Conservation (phyloP, 106 monocot species). For the Platanthera zijinensis region DNA sequence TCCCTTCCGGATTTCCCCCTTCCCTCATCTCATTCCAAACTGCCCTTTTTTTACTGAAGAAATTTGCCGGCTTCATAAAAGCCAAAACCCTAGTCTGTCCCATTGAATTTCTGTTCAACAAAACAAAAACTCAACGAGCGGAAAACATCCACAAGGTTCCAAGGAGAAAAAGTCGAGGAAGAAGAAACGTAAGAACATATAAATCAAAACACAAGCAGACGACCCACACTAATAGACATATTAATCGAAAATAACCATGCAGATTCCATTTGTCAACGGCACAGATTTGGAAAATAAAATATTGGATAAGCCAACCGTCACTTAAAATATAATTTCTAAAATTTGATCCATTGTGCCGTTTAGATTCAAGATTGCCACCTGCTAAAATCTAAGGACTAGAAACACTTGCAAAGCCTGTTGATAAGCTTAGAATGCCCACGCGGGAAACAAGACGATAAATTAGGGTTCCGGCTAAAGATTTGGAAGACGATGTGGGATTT, state of each 20-base stretch:
- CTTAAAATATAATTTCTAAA: neutral
- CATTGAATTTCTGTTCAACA: neutral
- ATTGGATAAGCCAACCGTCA: neutral
- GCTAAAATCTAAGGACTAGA: neutral
- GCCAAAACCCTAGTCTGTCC: neutral
- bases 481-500: no score
- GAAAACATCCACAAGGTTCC: neutral
- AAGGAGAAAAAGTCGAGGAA: neutral
- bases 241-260: neutral
- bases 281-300: neutral
- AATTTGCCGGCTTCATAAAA: neutral
- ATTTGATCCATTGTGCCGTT: neutral
- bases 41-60: neutral
- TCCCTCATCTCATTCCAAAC: neutral
- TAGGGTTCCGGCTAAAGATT: no score
- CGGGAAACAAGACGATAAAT: neutral
- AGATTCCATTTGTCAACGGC: slow-evolving; percentile 3
- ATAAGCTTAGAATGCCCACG: neutral
- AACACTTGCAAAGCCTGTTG: neutral
- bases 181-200: neutral
- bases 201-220: slow-evolving; percentile 7
- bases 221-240: neutral
- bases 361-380: neutral
- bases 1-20: neutral
- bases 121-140: neutral